Base-by-base conservation (phyloP, 768 basidiomycete genomes). In the Butyriboletus loyo region DNA sequence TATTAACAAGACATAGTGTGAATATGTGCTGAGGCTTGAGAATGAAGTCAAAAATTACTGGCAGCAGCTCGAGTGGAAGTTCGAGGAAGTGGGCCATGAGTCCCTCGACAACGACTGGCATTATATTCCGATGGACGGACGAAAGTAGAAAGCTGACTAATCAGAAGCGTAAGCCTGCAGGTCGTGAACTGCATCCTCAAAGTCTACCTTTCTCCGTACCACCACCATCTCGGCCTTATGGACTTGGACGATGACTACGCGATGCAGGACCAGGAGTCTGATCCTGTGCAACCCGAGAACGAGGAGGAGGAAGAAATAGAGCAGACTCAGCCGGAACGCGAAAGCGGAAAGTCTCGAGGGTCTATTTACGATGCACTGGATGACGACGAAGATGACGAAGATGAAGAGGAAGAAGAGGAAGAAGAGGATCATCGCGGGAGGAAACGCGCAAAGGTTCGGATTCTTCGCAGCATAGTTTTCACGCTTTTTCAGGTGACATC, bases 41-140 rank as follows among this genome's bases (percentile, higher is more conserved):
- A 14, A 90, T 48, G 49, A 79, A 74, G 11, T 64, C 67, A 41
- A 89, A 57, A 21, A 91, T 76, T 15, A 74, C 59, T 3, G 85
- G 79, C 1, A 89, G 63, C 19, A 92, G 66, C 43, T 90, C 89
- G 19, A 83, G 57, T 10, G 89, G 89, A 3, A 92, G 73, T 55
- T 86, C 80, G 27, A 70, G 49, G 57, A 86, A 82, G 31, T 53
- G 45, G 8, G 64, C 58, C 79, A 83, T 57, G 11, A 14, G n/a
- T 4, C 6, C 31, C 7, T 31, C 13, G 32, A 32, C 4, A 9
- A 14, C 32, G 32, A 32, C 32, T 10, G n/a, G n/a, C n/a, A n/a
- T n/a, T n/a, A n/a, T n/a, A n/a, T n/a, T n/a, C n/a, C n/a, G n/a
- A n/a, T n/a, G n/a, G n/a, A n/a, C 4, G 34, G 7, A 35, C 15